Evolutionary conservation across 495 filamentous ascomycete genomes (phyloP).

Genomic region (Talaromyces trachyspermus): DNA sequence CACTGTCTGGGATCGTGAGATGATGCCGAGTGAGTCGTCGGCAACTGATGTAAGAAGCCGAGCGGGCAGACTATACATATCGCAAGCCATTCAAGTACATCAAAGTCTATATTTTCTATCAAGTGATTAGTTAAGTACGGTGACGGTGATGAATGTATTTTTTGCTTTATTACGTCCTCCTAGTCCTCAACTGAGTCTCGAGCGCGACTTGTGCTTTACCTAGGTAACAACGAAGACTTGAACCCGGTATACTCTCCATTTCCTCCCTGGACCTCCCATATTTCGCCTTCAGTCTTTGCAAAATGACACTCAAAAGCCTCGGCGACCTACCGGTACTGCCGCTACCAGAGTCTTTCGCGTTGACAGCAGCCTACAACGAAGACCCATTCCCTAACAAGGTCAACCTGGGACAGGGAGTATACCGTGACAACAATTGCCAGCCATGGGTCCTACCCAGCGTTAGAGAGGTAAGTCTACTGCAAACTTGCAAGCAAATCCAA

Average conservation of each 20-base stretch:
- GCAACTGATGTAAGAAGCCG: conserved; percentile 4
- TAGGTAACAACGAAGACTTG: conserved; percentile 2
- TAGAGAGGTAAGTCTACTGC: conserved; percentile 11
- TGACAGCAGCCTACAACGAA: conserved; percentile 10
- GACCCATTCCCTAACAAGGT: conserved; percentile 14
- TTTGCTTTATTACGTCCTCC: conserved; percentile 4
- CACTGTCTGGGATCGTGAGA: conserved; percentile 5
- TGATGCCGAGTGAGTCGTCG: background rate
- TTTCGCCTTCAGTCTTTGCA: conserved; percentile 2
- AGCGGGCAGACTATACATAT: conserved; percentile 3
- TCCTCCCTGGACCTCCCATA: background rate
- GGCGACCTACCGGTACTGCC: conserved; percentile 3
- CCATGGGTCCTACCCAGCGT: conserved; percentile 29
- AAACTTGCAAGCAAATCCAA: background rate
- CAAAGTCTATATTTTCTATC: conserved; percentile 2
- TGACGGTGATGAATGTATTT: conserved; percentile 3
- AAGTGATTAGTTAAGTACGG: conserved; percentile 3
- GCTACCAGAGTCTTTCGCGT: conserved; percentile 9
- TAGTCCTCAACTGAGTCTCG: conserved; percentile 1
- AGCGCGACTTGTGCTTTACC: conserved; percentile 1
- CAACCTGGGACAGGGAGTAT: conserved; percentile 17
- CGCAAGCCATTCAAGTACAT: conserved; percentile 2
- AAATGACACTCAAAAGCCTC: conserved; percentile 4
- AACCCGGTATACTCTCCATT: conserved; percentile 1
- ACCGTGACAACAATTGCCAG: conserved; percentile 24